These are phyloP conservation scores for Bondarzewia mesenterica DNA, from an alignment of 1,284 basidiomycete species.

Conservation along the genomic window DNA sequence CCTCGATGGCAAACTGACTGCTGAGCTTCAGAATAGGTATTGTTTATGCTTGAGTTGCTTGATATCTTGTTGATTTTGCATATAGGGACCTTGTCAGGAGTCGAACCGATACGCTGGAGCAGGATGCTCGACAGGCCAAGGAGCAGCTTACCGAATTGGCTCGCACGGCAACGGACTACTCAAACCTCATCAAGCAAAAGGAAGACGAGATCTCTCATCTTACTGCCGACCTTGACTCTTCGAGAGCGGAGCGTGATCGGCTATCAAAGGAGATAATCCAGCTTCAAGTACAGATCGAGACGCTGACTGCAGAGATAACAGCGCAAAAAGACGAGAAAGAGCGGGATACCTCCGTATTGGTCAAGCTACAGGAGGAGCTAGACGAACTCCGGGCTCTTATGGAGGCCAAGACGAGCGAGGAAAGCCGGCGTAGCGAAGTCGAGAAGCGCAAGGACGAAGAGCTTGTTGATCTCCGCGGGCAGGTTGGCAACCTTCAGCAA, in stretches of 20 bases:
- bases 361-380: conserved; percentile 73
- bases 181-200: conserved; percentile 71
- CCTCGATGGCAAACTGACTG: conserved; percentile 63
- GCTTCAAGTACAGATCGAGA: conserved; percentile 63
- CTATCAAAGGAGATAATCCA: conserved; percentile 56
- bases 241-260: conserved; percentile 45
- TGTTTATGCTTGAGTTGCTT: conserved; percentile 19
- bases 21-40: conserved; percentile 64
- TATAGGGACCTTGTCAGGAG: conserved; percentile 54
- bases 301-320: conserved; percentile 57
- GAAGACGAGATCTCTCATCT: conserved; percentile 65
- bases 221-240: conserved; percentile 44
- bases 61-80: conserved; percentile 5
- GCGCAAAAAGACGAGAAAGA: conserved; percentile 56
- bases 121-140: conserved; percentile 64
- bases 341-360: conserved; percentile 41
- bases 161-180: conserved; percentile 73
- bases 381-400: conserved; percentile 80
- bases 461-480: conserved; percentile 64
- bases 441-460: conserved; percentile 88
- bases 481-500: conserved; percentile 51
- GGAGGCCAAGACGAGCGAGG: conserved; percentile 82
- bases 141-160: conserved; percentile 75
- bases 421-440: conserved; percentile 75
- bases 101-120: conserved; percentile 55